Conservation (phyloP, 768 basidiomycete genomes). For the Termitomyces sp. region DNA sequence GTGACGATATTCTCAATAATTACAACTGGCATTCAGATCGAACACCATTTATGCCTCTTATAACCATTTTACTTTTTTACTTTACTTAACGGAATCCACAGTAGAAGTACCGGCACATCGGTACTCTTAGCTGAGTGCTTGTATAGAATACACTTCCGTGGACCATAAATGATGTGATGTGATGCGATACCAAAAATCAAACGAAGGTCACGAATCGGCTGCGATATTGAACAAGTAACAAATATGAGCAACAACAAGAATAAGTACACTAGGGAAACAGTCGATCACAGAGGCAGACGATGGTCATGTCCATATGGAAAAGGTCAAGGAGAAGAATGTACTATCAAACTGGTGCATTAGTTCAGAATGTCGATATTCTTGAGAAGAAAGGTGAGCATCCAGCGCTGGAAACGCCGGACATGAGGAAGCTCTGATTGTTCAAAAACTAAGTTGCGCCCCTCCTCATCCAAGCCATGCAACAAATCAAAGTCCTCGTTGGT, state of each 20-base stretch:
- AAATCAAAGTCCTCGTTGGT: not conserved
- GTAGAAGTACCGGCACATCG: conserved; percentile 12
- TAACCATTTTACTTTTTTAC: conserved; percentile 9
- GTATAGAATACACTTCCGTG: conserved; percentile 12
- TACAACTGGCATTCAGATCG: conserved; percentile 19
- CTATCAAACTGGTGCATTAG: not conserved
- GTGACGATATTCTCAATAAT: conserved; percentile 16
- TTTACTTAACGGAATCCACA: conserved; percentile 12
- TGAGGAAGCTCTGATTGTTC: not conserved
- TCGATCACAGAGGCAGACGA: not conserved
- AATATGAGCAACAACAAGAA: not conserved
- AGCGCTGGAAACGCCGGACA: not conserved
- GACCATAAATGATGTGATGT: not conserved
- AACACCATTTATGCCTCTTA: conserved; percentile 20
- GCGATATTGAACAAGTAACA: not conserved
- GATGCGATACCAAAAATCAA: not conserved
- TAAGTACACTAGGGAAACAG: not conserved
- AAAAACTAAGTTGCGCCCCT: not conserved
- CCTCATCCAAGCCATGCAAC: not conserved
- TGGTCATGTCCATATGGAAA: not conserved
- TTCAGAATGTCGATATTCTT: not conserved
- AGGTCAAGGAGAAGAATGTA: not conserved
- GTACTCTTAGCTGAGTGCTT: conserved; percentile 11
- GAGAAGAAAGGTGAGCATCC: not conserved
- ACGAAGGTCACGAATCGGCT: not conserved